A percentile compares a stretch with the other conserved stretches of the same genome.
Conservation (phyloP, 192 early-diverging fungal genomes). For the Phlyctochytrium arcticum region DNA sequence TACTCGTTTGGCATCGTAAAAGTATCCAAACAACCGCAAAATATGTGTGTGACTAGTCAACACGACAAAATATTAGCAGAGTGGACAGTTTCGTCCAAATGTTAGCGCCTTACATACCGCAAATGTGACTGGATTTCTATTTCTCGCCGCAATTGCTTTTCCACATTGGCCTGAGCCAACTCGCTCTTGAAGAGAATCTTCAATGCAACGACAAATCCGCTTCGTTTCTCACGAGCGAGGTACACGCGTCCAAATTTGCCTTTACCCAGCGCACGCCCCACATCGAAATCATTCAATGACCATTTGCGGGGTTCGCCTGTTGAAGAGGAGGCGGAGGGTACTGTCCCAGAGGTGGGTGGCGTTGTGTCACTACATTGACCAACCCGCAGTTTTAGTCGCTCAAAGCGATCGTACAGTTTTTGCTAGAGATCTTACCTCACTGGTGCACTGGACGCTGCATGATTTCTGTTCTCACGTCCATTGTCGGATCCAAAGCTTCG, state of each 20-base stretch:
- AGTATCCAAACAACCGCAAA: conserved; percentile 91
- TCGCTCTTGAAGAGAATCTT: conserved; percentile 88
- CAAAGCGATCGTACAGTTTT: too few relatives aligned
- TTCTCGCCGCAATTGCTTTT: conserved; percentile 88
- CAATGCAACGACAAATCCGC: conserved; percentile 84
- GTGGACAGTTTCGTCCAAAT: neutral
- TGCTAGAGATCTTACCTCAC: too few relatives aligned
- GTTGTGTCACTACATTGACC: too few relatives aligned
- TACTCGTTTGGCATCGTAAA: conserved; percentile 89
- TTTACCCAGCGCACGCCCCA: conserved; percentile 81
- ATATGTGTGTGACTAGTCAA: conserved; percentile 79
- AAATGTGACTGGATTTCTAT: conserved; percentile 93
- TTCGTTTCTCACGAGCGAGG: conserved; percentile 80
- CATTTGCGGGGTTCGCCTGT: conserved; percentile 26
- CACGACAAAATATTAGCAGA: neutral
- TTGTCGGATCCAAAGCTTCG: too few relatives aligned
- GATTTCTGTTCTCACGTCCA: too few relatives aligned
- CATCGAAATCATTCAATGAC: conserved; percentile 79
- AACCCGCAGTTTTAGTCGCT: too few relatives aligned
- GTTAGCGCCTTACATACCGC: conserved; percentile 39
- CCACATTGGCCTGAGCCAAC: conserved; percentile 67
- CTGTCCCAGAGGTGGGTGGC: too few relatives aligned
- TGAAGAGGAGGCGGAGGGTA: too few relatives aligned
- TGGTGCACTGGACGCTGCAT: too few relatives aligned
- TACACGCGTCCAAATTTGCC: conserved; percentile 98